Evolutionary conservation across 2,329 filamentous ascomycete genomes (phyloP).

Genomic region (Myriosclerotinia duriaeana): DNA sequence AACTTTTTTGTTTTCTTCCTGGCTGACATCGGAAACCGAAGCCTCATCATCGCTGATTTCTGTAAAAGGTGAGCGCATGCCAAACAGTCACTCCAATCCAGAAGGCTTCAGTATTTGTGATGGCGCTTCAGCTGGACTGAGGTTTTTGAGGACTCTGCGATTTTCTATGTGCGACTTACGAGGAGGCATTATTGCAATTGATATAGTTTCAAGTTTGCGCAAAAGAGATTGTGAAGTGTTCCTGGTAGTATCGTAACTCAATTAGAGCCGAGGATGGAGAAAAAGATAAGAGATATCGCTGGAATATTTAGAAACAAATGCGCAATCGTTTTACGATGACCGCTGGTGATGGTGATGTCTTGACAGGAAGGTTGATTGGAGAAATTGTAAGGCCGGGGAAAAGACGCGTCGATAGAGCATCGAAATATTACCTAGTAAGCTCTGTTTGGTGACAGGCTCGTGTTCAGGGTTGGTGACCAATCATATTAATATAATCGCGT

Average conservation of each 20-base stretch:
- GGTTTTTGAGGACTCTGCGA: not conserved
- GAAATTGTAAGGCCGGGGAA: not conserved
- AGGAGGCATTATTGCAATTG: constrained; percentile 35
- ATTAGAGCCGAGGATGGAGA: not conserved
- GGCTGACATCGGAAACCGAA: constrained; percentile 42
- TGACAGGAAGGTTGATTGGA: not conserved
- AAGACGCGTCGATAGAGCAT: not conserved
- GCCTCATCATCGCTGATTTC: constrained; percentile 39
- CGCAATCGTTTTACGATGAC: not conserved
- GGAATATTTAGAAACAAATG: not conserved
- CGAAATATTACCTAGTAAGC: not conserved
- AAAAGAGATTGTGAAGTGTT: not conserved
- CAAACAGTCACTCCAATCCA: constrained; percentile 22
- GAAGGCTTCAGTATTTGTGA: not conserved
- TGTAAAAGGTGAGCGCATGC: constrained; percentile 32
- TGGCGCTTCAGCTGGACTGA: not conserved
- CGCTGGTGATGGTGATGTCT: not conserved
- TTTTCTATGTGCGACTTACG: constrained; percentile 34
- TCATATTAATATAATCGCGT: not conserved
- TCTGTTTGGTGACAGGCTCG: constrained; percentile 5
- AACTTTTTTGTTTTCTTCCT: constrained; percentile 17
- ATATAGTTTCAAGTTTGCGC: constrained; percentile 1
- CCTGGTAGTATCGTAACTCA: not conserved
- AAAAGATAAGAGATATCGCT: not conserved
- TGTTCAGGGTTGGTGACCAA: not conserved